Base-by-base conservation (phyloP, 1,284 basidiomycete species). In the Lignosus rhinocerotis region DNA sequence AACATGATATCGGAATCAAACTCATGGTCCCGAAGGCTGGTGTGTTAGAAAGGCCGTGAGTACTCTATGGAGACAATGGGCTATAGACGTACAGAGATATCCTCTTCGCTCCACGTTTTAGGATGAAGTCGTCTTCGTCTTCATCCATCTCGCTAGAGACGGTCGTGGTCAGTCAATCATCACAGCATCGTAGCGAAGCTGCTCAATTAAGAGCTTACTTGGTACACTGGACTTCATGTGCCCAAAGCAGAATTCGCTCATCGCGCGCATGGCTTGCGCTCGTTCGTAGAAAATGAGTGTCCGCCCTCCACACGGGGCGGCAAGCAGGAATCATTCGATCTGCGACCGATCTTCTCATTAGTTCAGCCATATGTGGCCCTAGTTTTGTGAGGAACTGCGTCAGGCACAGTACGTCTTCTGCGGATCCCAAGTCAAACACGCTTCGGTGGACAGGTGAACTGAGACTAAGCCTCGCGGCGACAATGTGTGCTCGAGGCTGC, bases 401-500 rank as follows among this genome's bases (percentile, higher is more conserved):
- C 32, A 56, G 42, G 17, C 50, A 32, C 1, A 34, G 25, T 16
- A 41, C 31, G 38, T 17, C 39, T 8, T 48, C 38, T 14, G 36
- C 30, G n/a, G 32, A 25, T 10, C 39, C 36, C 39, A 53, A 19
- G 39, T 57, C 45, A 31, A 53, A 53, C 11, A 57, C 45, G 14
- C 49, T 56, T 10, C n/a, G n/a, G 5, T 25, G 53, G 17, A 46
- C 25, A 19, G 33, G 9, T 1, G 16, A 41, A 21, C 30, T 30
- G 25, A 50, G 16, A 9, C 34, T 17, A 7, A 9, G 33, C 33
- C 38, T 25, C 14, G 38, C 19, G 43, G 51, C 51, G 7, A 45
- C 51, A 19, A 57, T 57, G n/a, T 57, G 56, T 8, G 46, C 17
- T n/a, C 45, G 30, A n/a, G 51, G 30, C 56, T 57, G n/a, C 14